phyloP scores from a whole-genome alignment of 2,329 filamentous ascomycete species.

The Zasmidium cellare region DNA sequence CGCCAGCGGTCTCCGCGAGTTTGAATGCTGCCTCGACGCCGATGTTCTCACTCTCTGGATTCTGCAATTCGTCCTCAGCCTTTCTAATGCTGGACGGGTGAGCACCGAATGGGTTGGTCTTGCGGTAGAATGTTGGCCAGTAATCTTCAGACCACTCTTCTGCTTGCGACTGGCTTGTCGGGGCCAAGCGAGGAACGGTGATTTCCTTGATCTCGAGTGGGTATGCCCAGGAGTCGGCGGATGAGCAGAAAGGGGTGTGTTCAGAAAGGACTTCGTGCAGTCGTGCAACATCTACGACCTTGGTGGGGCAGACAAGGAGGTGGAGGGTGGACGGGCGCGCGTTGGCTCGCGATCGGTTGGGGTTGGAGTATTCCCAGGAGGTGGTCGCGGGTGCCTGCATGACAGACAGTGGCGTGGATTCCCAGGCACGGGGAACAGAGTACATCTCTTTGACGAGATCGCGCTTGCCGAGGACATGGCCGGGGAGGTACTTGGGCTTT shows the following conservation, averaged over 20 bases:
- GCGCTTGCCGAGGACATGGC: slow-evolving; percentile 33
- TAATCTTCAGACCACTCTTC: slow-evolving; percentile 72
- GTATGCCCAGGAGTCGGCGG: slow-evolving; percentile 37
- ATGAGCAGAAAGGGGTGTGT: slow-evolving; percentile 42
- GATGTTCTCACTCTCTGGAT: slow-evolving; percentile 34
- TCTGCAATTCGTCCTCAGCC: slow-evolving; percentile 66
- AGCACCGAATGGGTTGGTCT: slow-evolving; percentile 82
- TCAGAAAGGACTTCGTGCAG: slow-evolving; percentile 45
- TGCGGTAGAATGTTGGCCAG: slow-evolving; percentile 84
- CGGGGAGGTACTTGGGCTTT: slow-evolving; percentile 51
- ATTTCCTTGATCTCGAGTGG: slow-evolving; percentile 61
- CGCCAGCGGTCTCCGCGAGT: slow-evolving; percentile 64
- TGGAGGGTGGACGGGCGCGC: slow-evolving; percentile 42
- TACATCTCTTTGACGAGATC: slow-evolving; percentile 36
- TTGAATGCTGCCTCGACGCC: slow-evolving; percentile 63
- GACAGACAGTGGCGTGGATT: slow-evolving; percentile 28
- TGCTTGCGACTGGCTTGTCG: slow-evolving; percentile 74
- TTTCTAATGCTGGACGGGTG: slow-evolving; percentile 74
- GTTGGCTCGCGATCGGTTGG: slow-evolving; percentile 58
- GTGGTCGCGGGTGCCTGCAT: slow-evolving; percentile 32
- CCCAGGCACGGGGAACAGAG: slow-evolving; percentile 33
- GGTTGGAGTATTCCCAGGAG: slow-evolving; percentile 58
- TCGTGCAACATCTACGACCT: slow-evolving; percentile 54
- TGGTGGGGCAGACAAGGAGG: slow-evolving; percentile 54
- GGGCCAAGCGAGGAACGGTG: slow-evolving; percentile 70